Base-by-base conservation (phyloP, 495 filamentous ascomycete genomes). In the Penicillium longicatenatum region DNA sequence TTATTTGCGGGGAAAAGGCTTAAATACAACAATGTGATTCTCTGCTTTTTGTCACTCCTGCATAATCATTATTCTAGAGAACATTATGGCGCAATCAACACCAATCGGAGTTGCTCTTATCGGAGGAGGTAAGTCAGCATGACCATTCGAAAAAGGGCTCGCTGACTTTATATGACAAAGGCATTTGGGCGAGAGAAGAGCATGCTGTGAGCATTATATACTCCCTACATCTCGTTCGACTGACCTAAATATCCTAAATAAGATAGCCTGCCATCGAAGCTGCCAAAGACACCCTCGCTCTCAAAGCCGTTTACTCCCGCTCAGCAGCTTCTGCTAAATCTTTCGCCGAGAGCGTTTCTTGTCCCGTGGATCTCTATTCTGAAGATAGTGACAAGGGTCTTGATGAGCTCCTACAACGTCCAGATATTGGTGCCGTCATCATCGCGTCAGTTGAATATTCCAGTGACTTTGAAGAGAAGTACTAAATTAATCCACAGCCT, bases 371-470 rank as follows among this genome's bases (percentile, higher is more conserved):
- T n/a, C 61, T 79, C 11, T 80, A 79, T 59, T 76, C 83, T 14
- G 79, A 86, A 17, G 86, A 89, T 59, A 70, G 76, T 2, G 75
- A 72, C 1, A 58, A 68, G 9, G 77, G 72, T 8, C 84, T 84
- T 51, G 74, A 82, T 19, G 83, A 80, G 35, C 70, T 91, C 22
- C 77, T 90, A 17, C 64, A 74, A 24, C 78, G 86, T 11, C 48
- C 65, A 4, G 87, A 91, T 65, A 81, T 89, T 49, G 60, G 77
- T 0, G 84, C 81, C 26, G 78, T 91, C 3, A 80, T 90, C 48
- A 77, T 91, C 49, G 85, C 83, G 65, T 81, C 55, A 26, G 37
- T 39, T 39, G 16, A 7, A 1, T 4, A 39, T 39, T 2, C 3
- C 4, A 4, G 17, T 39, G 16, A 39, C 4, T 35, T n/a, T 17